Base-by-base conservation (phyloP, 192 early-diverging fungal species). In the Nowakowskiella sp. region DNA sequence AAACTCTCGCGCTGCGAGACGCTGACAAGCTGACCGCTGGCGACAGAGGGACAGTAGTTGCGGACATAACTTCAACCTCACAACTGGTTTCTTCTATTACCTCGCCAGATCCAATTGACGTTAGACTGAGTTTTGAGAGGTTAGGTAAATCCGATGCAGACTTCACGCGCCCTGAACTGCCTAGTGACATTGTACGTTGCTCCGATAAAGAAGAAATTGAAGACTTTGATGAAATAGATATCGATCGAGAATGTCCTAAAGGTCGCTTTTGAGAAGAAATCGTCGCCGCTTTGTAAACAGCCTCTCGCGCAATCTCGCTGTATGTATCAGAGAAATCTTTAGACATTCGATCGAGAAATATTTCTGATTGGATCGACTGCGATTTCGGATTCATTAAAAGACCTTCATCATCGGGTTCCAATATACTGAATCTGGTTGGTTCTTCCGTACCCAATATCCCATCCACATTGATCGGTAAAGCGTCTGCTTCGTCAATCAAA, bases 401-500 rank as follows among this genome's bases (percentile, higher is more conserved):
- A 39, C 36, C 19, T 39, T 13, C 36, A 13, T 13, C 13, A 39
- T 13, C 36, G 36, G 36, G 19, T 19, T 39, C 36, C 13, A 39
- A 13, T 19, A 19, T 19, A 39, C 13, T 13, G 13, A 13, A 13
- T 13, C 19, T 19, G 19, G 36, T 19, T 39, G 13, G 13, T 19
- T 39, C 36, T 13, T 39, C 36, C 36, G 36, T 19, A 13, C 19
- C 36, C 36, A 13, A 13, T 13, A 39, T 19, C 13, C 36, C 36
- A 39, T 39, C 53, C 42, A 54, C 52, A 3, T 31, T 16, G 10
- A 7, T 25, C 54, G 23, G 49, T 4, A 57, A 5, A 24, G 46
- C 9, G 33, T 13, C 21, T 26, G 51, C 57, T 8, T 59, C 55
- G 27, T 59, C 53, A 32, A 59, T 59, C 26, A 59, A 59, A 6